phyloP scores from a whole-genome alignment of 495 filamentous ascomycete genomes.

The Physcia stellaris region DNA sequence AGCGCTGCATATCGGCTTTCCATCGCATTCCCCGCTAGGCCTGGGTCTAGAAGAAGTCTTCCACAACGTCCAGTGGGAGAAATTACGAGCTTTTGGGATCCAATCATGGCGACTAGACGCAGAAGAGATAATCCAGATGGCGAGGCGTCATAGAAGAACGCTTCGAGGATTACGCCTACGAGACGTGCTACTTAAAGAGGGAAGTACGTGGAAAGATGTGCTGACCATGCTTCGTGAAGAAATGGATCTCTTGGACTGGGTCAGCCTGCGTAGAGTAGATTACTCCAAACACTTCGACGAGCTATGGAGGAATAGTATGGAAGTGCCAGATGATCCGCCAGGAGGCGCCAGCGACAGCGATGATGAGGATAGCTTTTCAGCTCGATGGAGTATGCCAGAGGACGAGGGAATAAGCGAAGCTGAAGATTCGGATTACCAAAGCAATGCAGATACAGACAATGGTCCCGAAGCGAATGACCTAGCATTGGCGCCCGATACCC shows the following conservation, averaged over 20 bases:
- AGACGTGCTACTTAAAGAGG: slow-evolving; percentile 43
- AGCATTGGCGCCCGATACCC: slow-evolving; percentile 25
- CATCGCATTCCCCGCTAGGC: slow-evolving; percentile 38
- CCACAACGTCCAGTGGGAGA: slow-evolving; percentile 46
- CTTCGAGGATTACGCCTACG: slow-evolving; percentile 44
- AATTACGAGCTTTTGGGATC: slow-evolving; percentile 48
- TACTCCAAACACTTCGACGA: slow-evolving; percentile 45
- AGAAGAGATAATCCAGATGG: slow-evolving; percentile 43
- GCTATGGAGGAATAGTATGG: slow-evolving; percentile 22
- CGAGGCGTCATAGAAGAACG: slow-evolving; percentile 39
- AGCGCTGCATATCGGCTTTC: slow-evolving; percentile 55
- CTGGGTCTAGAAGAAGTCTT: slow-evolving; percentile 47
- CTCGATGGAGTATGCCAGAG: slow-evolving; percentile 6
- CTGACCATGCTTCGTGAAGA: slow-evolving; percentile 40
- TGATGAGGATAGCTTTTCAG: slow-evolving; percentile 12
- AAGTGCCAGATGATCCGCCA: slow-evolving; percentile 30
- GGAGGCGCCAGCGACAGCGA: slow-evolving; percentile 26
- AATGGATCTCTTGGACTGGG: slow-evolving; percentile 43
- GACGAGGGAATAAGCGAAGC: slow-evolving; percentile 16
- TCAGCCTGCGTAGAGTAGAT: slow-evolving; percentile 46
- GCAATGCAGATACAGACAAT: slow-evolving; percentile 15
- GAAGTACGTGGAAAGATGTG: slow-evolving; percentile 47
- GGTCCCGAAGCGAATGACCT: slow-evolving; percentile 26
- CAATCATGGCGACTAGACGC: slow-evolving; percentile 48
- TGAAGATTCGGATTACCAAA: slow-evolving; percentile 17